Percentiles rank a stretch among this genome's conserved stretches.
phyloP scores from a whole-genome alignment of 345 rosid genomes.

The Euclidium syriacum region DNA sequence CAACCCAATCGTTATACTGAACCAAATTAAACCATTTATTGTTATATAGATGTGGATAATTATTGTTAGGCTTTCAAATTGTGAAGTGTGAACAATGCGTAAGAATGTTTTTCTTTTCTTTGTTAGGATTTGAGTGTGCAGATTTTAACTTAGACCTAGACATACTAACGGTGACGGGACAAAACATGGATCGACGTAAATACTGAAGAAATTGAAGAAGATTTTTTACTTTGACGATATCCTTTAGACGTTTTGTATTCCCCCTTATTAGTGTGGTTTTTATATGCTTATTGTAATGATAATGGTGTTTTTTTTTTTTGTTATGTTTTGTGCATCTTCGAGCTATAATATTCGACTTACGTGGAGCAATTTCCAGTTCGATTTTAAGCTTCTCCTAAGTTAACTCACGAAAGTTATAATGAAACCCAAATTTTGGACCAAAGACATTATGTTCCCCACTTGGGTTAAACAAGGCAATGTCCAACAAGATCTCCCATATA shows the following conservation, averaged over 20 bases:
- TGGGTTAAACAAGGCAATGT: too few species aligned
- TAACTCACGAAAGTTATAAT: too few species aligned
- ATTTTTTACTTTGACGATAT: not conserved
- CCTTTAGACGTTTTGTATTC: not conserved
- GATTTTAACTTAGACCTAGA: not conserved
- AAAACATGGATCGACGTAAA: not conserved
- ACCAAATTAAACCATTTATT: not conserved
- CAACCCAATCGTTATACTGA: not conserved
- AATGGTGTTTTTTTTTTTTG: too few species aligned
- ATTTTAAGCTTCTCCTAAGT: too few species aligned
- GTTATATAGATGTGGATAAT: not conserved
- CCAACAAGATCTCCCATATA: too few species aligned
- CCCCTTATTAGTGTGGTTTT: not conserved
- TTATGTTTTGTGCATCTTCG: too few species aligned
- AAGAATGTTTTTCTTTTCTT: not conserved
- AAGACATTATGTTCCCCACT: too few species aligned
- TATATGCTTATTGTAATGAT: not conserved
- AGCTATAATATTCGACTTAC: too few species aligned
- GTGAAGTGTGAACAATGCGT: not conserved
- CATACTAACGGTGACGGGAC: not conserved
- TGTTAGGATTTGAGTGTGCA: not conserved
- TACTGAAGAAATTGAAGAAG: slow-evolving; percentile 2
- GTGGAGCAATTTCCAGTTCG: too few species aligned
- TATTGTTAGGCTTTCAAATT: not conserved
- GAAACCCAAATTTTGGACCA: too few species aligned